phyloP scores from a whole-genome alignment of 495 filamentous ascomycete genomes.

The Annulohypoxylon bovei region DNA sequence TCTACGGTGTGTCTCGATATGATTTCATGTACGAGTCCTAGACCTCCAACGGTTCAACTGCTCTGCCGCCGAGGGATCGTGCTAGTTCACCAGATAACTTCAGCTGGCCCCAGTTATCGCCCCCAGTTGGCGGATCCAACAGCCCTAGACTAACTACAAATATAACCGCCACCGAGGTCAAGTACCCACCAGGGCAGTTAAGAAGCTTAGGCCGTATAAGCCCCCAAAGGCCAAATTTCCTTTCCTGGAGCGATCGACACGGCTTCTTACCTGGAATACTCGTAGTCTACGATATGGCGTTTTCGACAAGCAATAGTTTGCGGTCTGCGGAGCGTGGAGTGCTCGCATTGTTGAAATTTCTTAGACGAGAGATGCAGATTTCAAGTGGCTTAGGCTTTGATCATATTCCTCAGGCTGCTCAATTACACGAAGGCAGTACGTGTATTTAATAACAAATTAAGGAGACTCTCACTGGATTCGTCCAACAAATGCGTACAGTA shows the following conservation, averaged over 20 bases:
- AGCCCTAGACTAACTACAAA: slow-evolving; percentile 4
- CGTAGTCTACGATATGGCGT: not conserved
- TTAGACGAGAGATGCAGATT: not conserved
- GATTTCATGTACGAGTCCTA: not conserved
- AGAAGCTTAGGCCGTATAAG: slow-evolving; percentile 18
- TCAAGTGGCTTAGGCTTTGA: not conserved
- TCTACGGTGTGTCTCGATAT: not conserved
- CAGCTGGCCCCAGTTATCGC: slow-evolving; percentile 10
- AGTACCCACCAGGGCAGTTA: not conserved
- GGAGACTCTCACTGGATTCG: not conserved
- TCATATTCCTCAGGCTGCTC: not conserved
- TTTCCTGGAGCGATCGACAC: slow-evolving; percentile 22
- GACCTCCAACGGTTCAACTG: not conserved
- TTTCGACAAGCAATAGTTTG: not conserved
- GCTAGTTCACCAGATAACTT: not conserved
- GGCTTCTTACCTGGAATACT: not conserved
- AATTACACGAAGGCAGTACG: not conserved
- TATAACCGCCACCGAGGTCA: not conserved
- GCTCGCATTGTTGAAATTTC: not conserved
- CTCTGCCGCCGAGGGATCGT: not conserved
- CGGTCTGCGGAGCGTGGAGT: not conserved
- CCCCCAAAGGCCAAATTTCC: slow-evolving; percentile 30
- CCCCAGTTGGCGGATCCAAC: not conserved
- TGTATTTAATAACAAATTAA: not conserved
- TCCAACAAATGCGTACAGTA: not conserved